phyloP scores from a whole-genome alignment of 1,284 basidiomycete species.

The Fomes fomentarius region DNA sequence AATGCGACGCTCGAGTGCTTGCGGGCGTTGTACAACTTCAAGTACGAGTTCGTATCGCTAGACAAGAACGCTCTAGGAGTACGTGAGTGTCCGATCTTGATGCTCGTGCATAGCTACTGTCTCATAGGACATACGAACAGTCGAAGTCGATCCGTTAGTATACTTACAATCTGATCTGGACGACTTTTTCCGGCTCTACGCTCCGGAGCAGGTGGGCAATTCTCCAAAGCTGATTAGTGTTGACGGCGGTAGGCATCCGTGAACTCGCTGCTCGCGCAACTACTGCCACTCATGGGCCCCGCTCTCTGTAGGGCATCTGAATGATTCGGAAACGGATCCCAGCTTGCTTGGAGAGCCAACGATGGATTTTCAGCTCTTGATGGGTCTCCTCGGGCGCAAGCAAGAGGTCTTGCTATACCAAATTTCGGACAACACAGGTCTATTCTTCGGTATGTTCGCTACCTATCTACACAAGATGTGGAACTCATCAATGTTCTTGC shows the following conservation, averaged over 20 bases:
- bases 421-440: slow-evolving; percentile 33
- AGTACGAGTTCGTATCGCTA: slow-evolving; percentile 47
- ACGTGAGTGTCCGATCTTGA: slow-evolving; percentile 26
- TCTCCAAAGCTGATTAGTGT: slow-evolving; percentile 34
- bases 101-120: slow-evolving; percentile 35
- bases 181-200: slow-evolving; percentile 42
- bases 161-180: slow-evolving; percentile 39
- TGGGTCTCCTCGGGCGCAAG: slow-evolving; percentile 44
- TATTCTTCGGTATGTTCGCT: neutral
- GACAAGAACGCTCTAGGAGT: slow-evolving; percentile 53
- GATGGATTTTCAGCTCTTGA: slow-evolving; percentile 53
- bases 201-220: slow-evolving; percentile 34
- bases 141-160: neutral
- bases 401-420: slow-evolving; percentile 39
- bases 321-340: no score
- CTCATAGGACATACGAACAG: neutral
- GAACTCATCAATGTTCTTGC: neutral
- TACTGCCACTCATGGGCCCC: no score
- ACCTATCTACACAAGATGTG: neutral
- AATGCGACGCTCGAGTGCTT: slow-evolving; percentile 57
- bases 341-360: slow-evolving; percentile 54
- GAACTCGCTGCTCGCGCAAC: no score
- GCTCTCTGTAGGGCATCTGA: no score
- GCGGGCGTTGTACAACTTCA: slow-evolving; percentile 52
- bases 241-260: slow-evolving; percentile 44